Evolutionary conservation across 164 flowering plant species (phyloP).

Genomic region (Vitis labrusca): DNA sequence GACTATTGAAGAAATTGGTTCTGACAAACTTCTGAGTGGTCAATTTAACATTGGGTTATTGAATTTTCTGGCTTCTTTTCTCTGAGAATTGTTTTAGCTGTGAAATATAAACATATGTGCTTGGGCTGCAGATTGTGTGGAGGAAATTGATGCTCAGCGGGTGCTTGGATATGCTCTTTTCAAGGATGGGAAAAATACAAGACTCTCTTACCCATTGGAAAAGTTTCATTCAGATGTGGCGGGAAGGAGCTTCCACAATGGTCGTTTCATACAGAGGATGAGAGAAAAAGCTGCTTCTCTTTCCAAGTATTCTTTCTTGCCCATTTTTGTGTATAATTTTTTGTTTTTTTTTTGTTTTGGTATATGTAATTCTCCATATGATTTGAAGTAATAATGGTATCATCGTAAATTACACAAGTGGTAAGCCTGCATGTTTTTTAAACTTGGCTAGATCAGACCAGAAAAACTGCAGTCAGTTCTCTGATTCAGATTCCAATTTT

Average conservation of each 20-base stretch:
- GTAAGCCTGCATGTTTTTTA: background rate
- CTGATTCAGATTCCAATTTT: background rate
- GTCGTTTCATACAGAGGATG: slow-evolving; percentile 50
- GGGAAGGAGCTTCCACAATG: slow-evolving; percentile 52
- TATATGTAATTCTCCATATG: too few species aligned
- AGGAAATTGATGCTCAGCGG: slow-evolving; percentile 47
- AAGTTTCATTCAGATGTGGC: slow-evolving; percentile 42
- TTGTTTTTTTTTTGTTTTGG: background rate
- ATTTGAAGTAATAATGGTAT: background rate
- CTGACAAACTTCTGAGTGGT: background rate
- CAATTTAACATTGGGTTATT: background rate
- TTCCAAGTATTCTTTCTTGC: slow-evolving; percentile 31
- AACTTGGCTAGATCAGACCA: background rate
- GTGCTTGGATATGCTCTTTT: slow-evolving; percentile 44
- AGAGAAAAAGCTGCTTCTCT: slow-evolving; percentile 45
- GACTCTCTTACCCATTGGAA: slow-evolving; percentile 46
- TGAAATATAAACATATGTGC: background rate
- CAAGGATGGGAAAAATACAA: slow-evolving; percentile 41
- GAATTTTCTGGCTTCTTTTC: background rate
- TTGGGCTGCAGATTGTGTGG: slow-evolving; percentile 43
- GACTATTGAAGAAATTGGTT: too few species aligned
- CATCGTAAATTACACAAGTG: background rate
- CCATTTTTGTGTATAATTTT: background rate
- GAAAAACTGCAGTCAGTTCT: background rate
- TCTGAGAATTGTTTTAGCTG: background rate